Conservation (phyloP, 495 filamentous ascomycete genomes). For the Penicillium ucsense region DNA sequence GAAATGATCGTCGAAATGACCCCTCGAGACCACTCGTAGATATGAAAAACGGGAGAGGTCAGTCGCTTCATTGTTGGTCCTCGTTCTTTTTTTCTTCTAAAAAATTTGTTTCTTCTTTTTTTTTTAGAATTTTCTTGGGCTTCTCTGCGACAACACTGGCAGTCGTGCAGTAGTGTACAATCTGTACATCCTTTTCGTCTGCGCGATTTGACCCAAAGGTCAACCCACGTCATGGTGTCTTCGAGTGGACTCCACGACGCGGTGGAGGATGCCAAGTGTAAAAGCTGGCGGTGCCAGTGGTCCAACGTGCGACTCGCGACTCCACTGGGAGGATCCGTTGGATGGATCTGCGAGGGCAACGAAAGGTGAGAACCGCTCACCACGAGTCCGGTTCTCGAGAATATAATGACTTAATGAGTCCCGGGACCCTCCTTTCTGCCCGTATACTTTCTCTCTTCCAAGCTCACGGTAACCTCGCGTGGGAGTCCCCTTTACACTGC, state of each 20-base stretch:
- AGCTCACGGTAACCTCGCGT: background rate
- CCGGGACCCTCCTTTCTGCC: background rate
- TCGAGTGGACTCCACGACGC: background rate
- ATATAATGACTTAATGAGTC: conserved; percentile 5
- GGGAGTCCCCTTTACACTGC: background rate
- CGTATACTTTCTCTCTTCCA: no score
- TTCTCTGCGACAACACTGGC: no score
- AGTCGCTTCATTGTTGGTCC: no score
- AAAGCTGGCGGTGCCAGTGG: background rate
- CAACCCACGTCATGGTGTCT: background rate
- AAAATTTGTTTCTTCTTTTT: background rate
- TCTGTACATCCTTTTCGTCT: background rate
- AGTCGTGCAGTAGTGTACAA: no score
- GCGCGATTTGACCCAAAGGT: background rate
- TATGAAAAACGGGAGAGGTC: no score
- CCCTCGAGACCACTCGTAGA: no score
- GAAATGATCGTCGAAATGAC: no score
- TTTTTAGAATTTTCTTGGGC: no score
- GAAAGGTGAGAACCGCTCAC: conserved; percentile 10
- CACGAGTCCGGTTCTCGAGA: background rate
- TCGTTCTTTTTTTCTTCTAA: background rate
- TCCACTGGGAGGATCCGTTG: conserved; percentile 3
- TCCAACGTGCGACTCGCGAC: background rate
- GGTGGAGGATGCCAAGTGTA: conserved; percentile 3
- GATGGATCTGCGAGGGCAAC: conserved; percentile 9